Evolutionary conservation across 768 basidiomycete genomes (phyloP).

Genomic region (Lentinula guzmanii): DNA sequence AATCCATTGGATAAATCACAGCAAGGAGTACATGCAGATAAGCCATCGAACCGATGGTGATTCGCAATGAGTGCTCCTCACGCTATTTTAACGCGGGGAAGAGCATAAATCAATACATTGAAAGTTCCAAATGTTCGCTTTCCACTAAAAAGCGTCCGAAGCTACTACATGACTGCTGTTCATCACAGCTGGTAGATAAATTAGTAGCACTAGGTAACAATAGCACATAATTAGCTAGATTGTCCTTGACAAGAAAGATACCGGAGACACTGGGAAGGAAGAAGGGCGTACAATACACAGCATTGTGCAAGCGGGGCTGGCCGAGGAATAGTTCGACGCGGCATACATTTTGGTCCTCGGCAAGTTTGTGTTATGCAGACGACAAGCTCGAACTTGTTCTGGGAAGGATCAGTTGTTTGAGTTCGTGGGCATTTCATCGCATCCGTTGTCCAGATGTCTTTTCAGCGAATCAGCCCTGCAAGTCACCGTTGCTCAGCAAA

Average conservation of each 20-base stretch:
- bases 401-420: not conserved
- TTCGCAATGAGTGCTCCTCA: no score
- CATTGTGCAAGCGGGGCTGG: not conserved
- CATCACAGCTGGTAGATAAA: not conserved
- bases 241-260: not conserved
- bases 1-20: no score
- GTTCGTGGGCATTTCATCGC: conserved; percentile 16
- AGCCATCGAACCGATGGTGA: no score
- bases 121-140: not conserved
- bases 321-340: not conserved
- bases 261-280: not conserved
- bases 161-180: not conserved
- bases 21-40: no score
- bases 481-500: not conserved
- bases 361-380: not conserved
- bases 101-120: not conserved
- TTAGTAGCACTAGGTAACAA: not conserved
- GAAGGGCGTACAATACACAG: not conserved
- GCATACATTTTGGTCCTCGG: not conserved
- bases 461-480: conserved; percentile 48
- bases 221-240: not conserved
- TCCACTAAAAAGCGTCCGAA: not conserved
- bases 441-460: conserved; percentile 78
- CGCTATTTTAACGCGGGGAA: not conserved
- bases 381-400: not conserved